phyloP scores from a whole-genome alignment of 2,329 filamentous ascomycete genomes.

The Verticillium longisporum region DNA sequence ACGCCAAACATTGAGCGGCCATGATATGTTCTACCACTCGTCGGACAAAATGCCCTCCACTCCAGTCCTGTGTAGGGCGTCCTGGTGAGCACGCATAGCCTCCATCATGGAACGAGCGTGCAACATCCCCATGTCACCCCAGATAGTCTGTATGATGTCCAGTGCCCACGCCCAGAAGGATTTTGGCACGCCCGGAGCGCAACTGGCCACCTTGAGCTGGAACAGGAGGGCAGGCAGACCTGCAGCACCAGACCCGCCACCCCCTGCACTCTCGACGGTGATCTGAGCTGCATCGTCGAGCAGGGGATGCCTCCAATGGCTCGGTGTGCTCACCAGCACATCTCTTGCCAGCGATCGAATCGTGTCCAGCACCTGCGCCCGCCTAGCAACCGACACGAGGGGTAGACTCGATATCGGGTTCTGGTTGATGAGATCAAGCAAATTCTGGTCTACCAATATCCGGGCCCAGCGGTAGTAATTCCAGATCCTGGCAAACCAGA shows the following conservation, averaged over 20 bases:
- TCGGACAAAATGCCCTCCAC: conserved; percentile 9
- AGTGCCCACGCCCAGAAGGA: conserved; percentile 38
- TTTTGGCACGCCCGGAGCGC: conserved; percentile 35
- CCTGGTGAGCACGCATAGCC: conserved; percentile 24
- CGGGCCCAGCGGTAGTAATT: conserved; percentile 53
- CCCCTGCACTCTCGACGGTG: conserved; percentile 26
- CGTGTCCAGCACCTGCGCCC: conserved; percentile 21
- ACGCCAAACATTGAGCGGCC: background rate
- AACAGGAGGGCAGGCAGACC: conserved; percentile 41
- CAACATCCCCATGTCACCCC: conserved; percentile 44
- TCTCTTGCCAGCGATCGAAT: conserved; percentile 34
- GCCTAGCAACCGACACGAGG: conserved; percentile 21
- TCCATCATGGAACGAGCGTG: conserved; percentile 39
- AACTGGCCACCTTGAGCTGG: conserved; percentile 39
- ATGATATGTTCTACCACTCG: conserved; percentile 2
- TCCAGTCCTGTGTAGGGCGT: conserved; percentile 8
- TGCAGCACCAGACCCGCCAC: conserved; percentile 37
- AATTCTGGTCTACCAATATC: conserved; percentile 44
- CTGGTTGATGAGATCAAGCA: conserved; percentile 31
- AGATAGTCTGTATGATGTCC: conserved; percentile 38
- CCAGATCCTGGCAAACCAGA: conserved; percentile 49
- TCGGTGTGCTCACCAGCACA: conserved; percentile 37
- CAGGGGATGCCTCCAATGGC: conserved; percentile 44
- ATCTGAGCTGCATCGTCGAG: conserved; percentile 26
- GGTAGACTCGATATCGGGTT: conserved; percentile 30